phyloP scores from a whole-genome alignment of 2,329 filamentous ascomycete genomes.

The Penicillium sp. region DNA sequence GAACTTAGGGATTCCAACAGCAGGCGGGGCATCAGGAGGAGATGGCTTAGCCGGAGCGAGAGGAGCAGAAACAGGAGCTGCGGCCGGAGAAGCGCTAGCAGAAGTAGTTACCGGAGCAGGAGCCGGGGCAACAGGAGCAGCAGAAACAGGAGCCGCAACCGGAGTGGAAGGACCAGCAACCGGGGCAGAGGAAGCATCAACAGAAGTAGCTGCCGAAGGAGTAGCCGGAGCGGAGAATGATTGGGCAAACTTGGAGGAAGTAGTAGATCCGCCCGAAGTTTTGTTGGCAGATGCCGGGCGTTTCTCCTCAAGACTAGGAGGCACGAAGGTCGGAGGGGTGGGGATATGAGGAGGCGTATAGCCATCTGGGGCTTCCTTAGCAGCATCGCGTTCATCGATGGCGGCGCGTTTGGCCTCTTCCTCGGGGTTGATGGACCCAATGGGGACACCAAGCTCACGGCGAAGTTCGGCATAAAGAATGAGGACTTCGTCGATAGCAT shows the following conservation, averaged over 20 bases:
- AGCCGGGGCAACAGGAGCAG: background rate
- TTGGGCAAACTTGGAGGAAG: constrained; percentile 20
- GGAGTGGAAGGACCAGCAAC: constrained; percentile 12
- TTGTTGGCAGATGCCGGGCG: background rate
- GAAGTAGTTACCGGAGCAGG: no score
- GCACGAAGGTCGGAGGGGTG: background rate
- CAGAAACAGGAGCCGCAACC: background rate
- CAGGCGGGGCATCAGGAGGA: background rate
- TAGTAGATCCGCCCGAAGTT: constrained; percentile 13
- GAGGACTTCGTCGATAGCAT: constrained; percentile 38
- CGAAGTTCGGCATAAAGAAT: constrained; percentile 40
- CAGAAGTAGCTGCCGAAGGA: background rate
- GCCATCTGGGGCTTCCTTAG: background rate
- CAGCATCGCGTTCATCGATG: background rate
- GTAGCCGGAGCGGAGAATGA: constrained; percentile 18
- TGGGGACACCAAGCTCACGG: constrained; percentile 36
- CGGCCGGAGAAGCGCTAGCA: no score
- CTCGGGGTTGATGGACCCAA: constrained; percentile 18
- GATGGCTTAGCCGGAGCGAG: no score
- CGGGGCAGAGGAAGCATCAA: background rate
- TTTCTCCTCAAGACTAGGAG: background rate
- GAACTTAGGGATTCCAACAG: background rate
- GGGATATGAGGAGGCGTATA: background rate
- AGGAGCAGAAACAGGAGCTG: no score
- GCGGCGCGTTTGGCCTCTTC: background rate